phyloP scores from a whole-genome alignment of 75 land plant species.

The Pinus tabuliformis region DNA sequence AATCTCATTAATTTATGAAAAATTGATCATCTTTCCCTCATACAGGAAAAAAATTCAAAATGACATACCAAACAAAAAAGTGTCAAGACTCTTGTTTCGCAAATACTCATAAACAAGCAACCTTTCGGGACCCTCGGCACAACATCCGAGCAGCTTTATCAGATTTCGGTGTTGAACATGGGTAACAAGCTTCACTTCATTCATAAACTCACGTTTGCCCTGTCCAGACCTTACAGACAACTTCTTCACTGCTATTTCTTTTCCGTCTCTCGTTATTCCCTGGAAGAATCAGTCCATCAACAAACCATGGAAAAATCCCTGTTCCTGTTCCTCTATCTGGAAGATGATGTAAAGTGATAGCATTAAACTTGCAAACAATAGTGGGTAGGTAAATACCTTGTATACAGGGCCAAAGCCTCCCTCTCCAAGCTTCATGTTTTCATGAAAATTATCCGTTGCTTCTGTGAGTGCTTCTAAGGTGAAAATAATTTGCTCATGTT shows the following conservation, averaged over 20 bases:
- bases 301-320: background rate
- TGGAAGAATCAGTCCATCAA: background rate
- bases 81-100: constrained; percentile 31
- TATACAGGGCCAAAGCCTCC: background rate
- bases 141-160: constrained; percentile 31
- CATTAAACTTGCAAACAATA: background rate
- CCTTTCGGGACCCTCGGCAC: constrained; percentile 22
- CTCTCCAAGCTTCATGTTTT: background rate
- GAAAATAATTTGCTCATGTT: background rate
- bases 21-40: too few species aligned
- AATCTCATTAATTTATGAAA: background rate
- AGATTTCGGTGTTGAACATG: constrained; percentile 31
- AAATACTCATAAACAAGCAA: constrained; percentile 37
- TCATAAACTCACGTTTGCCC: constrained; percentile 28
- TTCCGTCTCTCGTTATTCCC: constrained; percentile 29
- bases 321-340: background rate
- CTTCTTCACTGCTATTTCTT: constrained; percentile 23
- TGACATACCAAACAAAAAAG: background rate
- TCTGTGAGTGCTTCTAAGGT: background rate
- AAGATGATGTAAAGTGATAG: background rate
- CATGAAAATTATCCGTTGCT: background rate
- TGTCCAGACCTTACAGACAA: constrained; percentile 22
- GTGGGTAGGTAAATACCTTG: background rate
- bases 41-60: background rate
- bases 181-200: constrained; percentile 25